Conservation (phyloP, 2,329 filamentous ascomycete species). For the Aspergillus transmontanensis region DNA sequence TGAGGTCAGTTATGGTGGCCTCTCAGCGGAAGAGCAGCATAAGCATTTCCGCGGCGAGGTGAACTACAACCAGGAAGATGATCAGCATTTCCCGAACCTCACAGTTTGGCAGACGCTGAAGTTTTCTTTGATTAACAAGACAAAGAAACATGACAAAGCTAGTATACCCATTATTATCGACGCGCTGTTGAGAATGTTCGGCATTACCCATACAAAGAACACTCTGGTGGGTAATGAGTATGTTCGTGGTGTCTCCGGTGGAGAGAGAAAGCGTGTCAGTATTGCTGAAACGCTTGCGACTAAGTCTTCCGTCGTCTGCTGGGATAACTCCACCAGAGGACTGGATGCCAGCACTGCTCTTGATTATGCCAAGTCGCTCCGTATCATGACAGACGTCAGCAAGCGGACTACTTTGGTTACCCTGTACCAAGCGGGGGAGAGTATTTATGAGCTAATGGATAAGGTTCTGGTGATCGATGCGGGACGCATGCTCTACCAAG, state of each 20-base stretch:
- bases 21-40: constrained; percentile 67
- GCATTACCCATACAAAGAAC: constrained; percentile 73
- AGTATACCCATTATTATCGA: constrained; percentile 70
- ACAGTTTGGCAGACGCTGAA: constrained; percentile 77
- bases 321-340: constrained; percentile 81
- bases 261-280: constrained; percentile 77
- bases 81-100: constrained; percentile 71
- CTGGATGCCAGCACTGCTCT: constrained; percentile 77
- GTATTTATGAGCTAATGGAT: constrained; percentile 74
- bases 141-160: constrained; percentile 64
- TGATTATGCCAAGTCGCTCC: constrained; percentile 71
- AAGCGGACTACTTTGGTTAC: constrained; percentile 72
- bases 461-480: constrained; percentile 78
- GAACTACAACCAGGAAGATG: constrained; percentile 77
- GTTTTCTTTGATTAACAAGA: constrained; percentile 76
- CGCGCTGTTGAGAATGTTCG: constrained; percentile 75
- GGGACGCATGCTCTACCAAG: constrained; percentile 70
- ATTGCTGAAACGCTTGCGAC: constrained; percentile 78
- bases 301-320: constrained; percentile 72
- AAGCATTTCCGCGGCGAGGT: constrained; percentile 74
- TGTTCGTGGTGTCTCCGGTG: constrained; percentile 74
- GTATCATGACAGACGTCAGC: constrained; percentile 75
- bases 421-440: constrained; percentile 71
- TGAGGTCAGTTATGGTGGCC: constrained; percentile 71
- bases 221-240: constrained; percentile 76